phyloP scores from a whole-genome alignment of 768 basidiomycete genomes.

The Lactarius sp. region DNA sequence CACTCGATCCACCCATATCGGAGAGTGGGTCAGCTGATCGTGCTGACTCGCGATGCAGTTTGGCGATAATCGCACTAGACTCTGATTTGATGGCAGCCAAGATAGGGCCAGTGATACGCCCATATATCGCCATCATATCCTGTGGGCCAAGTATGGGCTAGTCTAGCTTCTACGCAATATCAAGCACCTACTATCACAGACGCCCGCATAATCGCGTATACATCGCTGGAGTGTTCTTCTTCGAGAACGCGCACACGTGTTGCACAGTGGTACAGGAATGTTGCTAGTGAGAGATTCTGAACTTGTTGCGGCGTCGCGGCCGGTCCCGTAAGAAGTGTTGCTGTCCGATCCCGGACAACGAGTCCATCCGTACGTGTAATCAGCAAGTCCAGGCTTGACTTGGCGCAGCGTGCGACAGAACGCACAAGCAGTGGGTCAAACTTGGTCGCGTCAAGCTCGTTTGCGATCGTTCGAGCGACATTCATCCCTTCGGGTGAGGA shows the following conservation, averaged over 20 bases:
- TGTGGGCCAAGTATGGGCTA: conserved; percentile 28
- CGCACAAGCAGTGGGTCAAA: conserved; percentile 88
- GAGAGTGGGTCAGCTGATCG: conserved; percentile 59
- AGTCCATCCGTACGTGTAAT: conserved; percentile 58
- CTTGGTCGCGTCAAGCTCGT: conserved; percentile 88
- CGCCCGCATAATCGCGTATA: conserved; percentile 51
- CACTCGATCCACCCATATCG: conserved; percentile 57
- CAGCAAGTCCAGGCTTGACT: conserved; percentile 64
- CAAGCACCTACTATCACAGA: conserved; percentile 49
- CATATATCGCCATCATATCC: conserved; percentile 50
- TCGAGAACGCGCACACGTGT: conserved; percentile 57
- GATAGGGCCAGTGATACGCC: conserved; percentile 57
- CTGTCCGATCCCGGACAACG: conserved; percentile 74
- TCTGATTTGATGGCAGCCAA: conserved; percentile 73
- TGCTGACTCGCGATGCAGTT: conserved; percentile 79
- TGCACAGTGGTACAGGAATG: conserved; percentile 76
- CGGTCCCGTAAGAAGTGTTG: conserved; percentile 69
- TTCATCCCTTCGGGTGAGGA: conserved; percentile 71
- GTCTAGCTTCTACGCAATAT: background rate
- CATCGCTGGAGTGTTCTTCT: conserved; percentile 59
- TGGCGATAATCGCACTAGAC: conserved; percentile 68
- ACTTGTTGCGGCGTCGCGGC: conserved; percentile 73
- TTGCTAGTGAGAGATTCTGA: conserved; percentile 72
- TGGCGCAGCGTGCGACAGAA: conserved; percentile 71
- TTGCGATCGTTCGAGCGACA: conserved; percentile 71